Evolutionary conservation across 129 eudicot genomes (phyloP), one percentile per base, ranked within the genome.

Genomic region (Lactuca sativa): DNA sequence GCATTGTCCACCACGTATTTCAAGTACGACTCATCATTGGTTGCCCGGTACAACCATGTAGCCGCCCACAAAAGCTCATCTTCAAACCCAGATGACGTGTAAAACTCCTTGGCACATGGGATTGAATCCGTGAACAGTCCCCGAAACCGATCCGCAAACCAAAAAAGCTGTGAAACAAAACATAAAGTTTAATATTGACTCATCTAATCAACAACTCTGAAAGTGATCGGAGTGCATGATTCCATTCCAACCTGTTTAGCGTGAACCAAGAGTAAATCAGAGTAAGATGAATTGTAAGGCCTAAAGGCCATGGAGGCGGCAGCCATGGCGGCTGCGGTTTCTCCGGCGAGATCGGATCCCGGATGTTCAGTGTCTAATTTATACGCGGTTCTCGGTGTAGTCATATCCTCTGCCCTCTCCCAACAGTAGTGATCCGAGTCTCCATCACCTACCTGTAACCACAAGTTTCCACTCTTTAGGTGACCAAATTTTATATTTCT

Each of bases 11-110:
- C 88, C 15, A 81, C 90, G 30, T 88, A 88, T 60, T 80, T 82
- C 82, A 91, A 66, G 68, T 88, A 91, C 14, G 82, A 88, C 48
- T 81, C 86, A 7, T 85, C 89, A 57, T 82, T 74, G 40, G 97
- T 91, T 54, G 95, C 97, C 58, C 87, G 70, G 53, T 77, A 62
- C 63, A 91, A 85, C 97, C 97, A 91, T 49, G 97, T 72, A 30
- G 95, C 97, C n/a, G 83, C 97, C 97, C 97, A 91, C 66, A 91
- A 71, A 13, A 91, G 73, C 72, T 91, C 95, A 75, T 91, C 97
- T 90, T 91, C 37, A 6, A 36, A 56, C 37, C 11, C 97, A 31
- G 96, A 83, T 66, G 96, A 83, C n/a, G 88, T 56, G 51, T 95
- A 90, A 73, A 83, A 95, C 57, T 76, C 65, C 68, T 65, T 80